Percentiles rank a stretch among this genome's conserved stretches.
Conservation (phyloP, 495 filamentous ascomycete genomes). For the Aspergillus nanangensis region DNA sequence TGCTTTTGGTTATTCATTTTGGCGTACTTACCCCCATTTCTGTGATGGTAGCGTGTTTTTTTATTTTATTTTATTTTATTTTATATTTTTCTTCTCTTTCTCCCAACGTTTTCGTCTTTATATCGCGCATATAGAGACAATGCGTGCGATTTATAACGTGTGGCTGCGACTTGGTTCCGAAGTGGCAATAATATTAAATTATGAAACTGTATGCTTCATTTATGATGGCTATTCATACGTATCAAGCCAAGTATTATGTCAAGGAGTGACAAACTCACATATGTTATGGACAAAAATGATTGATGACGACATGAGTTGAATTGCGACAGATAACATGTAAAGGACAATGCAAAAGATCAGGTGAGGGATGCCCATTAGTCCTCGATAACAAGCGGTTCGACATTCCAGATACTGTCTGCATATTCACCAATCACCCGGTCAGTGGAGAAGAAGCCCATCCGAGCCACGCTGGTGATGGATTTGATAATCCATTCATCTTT, state of each 20-base stretch:
- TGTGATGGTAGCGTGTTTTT: not conserved
- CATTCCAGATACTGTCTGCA: conserved; percentile 93
- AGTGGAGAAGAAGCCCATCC: conserved; percentile 96
- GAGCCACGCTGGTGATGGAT: conserved; percentile 77
- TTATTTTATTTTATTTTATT: not conserved
- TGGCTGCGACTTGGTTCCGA: no score
- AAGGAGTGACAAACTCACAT: no score
- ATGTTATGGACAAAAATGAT: not conserved
- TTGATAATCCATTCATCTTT: conserved; percentile 89
- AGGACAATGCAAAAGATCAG: no score
- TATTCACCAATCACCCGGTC: conserved; percentile 99
- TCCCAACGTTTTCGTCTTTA: not conserved
- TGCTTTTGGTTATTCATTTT: not conserved
- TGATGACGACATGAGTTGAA: conserved; percentile 3
- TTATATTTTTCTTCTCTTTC: not conserved
- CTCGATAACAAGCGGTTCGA: conserved; percentile 63
- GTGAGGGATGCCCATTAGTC: no score
- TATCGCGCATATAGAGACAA: not conserved
- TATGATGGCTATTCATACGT: no score
- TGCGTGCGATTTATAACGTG: no score
- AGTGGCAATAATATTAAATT: no score
- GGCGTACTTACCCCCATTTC: no score
- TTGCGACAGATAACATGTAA: no score
- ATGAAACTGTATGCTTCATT: no score
- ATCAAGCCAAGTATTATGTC: no score